phyloP scores from a whole-genome alignment of 2,329 filamentous ascomycete genomes.

The Claviceps capensis region DNA sequence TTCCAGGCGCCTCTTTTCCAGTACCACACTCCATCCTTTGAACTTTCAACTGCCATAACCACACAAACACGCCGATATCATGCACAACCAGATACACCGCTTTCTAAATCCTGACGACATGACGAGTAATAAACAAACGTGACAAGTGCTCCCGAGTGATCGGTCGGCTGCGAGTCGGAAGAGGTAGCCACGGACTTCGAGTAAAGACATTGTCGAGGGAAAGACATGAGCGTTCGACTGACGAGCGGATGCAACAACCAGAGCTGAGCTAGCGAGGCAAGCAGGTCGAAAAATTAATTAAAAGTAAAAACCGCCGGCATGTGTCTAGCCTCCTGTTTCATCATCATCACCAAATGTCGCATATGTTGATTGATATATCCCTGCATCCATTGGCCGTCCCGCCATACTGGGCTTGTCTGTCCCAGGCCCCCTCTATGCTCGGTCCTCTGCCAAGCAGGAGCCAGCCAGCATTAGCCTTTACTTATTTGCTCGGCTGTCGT shows the following conservation, averaged over 20 bases:
- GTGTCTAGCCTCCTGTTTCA: not conserved
- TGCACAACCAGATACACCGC: not conserved
- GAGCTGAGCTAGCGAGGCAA: too few relatives aligned
- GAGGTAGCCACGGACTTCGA: too few relatives aligned
- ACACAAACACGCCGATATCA: too few relatives aligned
- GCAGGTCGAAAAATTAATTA: too few relatives aligned
- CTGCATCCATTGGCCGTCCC: not conserved
- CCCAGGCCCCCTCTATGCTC: not conserved
- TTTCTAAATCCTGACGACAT: conserved; percentile 1
- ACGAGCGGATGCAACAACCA: too few relatives aligned
- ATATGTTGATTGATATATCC: not conserved
- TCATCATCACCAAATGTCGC: not conserved
- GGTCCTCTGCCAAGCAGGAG: not conserved
- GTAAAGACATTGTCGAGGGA: too few relatives aligned
- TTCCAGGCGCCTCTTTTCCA: too few relatives aligned
- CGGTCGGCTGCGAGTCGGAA: too few relatives aligned
- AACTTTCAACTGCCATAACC: too few relatives aligned
- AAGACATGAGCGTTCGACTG: too few relatives aligned
- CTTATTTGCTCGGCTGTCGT: conserved; percentile 14
- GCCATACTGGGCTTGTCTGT: not conserved
- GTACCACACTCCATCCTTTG: too few relatives aligned
- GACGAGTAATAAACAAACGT: not conserved
- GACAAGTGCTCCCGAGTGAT: too few relatives aligned
- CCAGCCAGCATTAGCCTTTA: conserved; percentile 7
- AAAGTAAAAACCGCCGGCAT: not conserved